Conservation (phyloP, 768 basidiomycete species). For the Leccinellum luteum region DNA sequence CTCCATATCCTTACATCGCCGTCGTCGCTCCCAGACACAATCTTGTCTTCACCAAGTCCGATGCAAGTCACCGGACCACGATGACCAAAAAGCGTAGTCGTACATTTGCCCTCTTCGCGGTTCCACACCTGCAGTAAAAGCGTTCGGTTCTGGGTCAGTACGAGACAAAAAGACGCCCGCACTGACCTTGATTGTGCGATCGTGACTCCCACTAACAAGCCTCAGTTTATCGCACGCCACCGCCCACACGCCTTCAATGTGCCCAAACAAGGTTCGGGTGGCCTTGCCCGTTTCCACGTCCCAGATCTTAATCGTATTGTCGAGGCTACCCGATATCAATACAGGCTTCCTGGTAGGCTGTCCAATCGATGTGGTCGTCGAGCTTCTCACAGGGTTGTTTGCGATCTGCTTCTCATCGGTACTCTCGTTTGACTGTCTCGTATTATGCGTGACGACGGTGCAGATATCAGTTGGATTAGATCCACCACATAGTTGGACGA, state of each 20-base stretch:
- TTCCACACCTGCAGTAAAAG: conserved; percentile 74
- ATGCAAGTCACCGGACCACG: conserved; percentile 92
- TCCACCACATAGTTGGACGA: conserved; percentile 12
- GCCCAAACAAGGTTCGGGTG: conserved; percentile 85
- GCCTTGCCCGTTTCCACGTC: conserved; percentile 84
- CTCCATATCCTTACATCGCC: conserved; percentile 85
- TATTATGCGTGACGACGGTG: conserved; percentile 31
- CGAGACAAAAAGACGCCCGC: conserved; percentile 2
- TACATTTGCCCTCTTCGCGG: conserved; percentile 83
- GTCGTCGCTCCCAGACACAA: conserved; percentile 95
- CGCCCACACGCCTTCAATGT: conserved; percentile 98
- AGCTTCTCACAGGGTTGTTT: conserved; percentile 1
- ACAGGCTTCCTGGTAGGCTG: conserved; percentile 53
- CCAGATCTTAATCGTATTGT: conserved; percentile 97
- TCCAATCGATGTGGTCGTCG: conserved; percentile 14
- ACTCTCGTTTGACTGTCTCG: conserved; percentile 8
- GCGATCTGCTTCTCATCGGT: conserved; percentile 11
- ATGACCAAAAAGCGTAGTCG: conserved; percentile 89
- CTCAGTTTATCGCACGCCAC: conserved; percentile 91
- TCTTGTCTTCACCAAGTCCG: conserved; percentile 89
- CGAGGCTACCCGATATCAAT: conserved; percentile 85
- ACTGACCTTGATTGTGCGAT: conserved; percentile 92
- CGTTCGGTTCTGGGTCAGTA: not conserved
- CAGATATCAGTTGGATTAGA: conserved; percentile 21
- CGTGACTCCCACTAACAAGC: conserved; percentile 90